Base-by-base conservation (phyloP, 2,329 filamentous ascomycete genomes). In the Sporothrix pallida region DNA sequence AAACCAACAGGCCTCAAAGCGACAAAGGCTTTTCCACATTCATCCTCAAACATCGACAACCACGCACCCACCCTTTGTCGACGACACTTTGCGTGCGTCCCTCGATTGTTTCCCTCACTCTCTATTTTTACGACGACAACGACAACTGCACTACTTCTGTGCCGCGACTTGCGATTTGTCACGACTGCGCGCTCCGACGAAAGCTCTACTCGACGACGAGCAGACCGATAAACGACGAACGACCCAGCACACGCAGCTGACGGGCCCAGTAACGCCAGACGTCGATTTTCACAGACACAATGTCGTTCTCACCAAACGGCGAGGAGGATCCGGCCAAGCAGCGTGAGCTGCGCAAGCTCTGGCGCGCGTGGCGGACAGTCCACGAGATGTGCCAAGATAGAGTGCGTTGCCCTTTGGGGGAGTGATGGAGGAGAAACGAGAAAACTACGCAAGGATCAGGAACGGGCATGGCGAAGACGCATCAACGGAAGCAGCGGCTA, bases 351-450 rank as follows among this genome's bases (percentile, higher is more conserved):
- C 84, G 88, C 79, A 90, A 93, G 81, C 89, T 98, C 78, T 99
- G 96, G 95, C 93, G 95, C 83, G 94, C 95, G 79, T 97, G 93
- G 90, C 90, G 91, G 83, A 99, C 96, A 9, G 91, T 94, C 68
- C 94, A 97, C 83, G 93, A 99, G 87, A 97, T 99, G 95, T 92
- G 96, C 78, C 87, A 89, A 75, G 96, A 98, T 83, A 86, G 95
- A 82, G 95, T 97, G 89, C 79, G 92, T 79, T 75, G 75, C 76
- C 77, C 74, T 76, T 17, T 7, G 31, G 44, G 26, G 58, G 37
- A 31, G 78, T 75, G 23, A 31, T 78, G 74, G 69, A 31, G 63
- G 70, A 73, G 74, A 72, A 37, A 37, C 31, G 31, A 37, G 31
- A 37, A 37, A 37, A 37, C 4, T 37, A 37, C 31, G 31, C 31